Evolutionary conservation across 2,329 filamentous ascomycete genomes (phyloP), one percentile per base, ranked within the genome.

Genomic region (Fusarium kyushuense): DNA sequence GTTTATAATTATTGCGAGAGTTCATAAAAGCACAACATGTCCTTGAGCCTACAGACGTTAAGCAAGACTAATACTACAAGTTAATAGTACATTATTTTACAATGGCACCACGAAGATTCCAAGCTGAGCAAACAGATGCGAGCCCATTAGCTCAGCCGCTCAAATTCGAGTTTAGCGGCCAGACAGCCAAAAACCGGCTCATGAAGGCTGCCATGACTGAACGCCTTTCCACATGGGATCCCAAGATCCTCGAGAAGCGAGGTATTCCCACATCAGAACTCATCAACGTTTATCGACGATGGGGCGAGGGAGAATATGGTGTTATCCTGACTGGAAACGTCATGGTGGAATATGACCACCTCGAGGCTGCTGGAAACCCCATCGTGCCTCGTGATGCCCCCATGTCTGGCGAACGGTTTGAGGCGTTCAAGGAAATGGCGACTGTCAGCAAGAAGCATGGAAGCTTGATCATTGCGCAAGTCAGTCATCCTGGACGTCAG

Each of bases 151-250:
- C 76, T 14, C 68, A 80, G 68, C 83, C 84, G 12, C 77, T 87
- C 46, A 74, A 78, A 19, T 86, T 85, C 64, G 76, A 78, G 27
- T 86, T 86, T 75, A 84, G 84, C 41, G 82, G 84, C 52, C 82
- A 80, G 58, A 85, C 83, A 3, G 88, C 88, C 3, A 84, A 84
- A 41, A 92, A 91, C 74, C 82, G 88, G n/a, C 88, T 91, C 72
- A 76, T 91, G 67, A 92, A 92, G 76, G 87, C 81, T 8, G 86
- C 90, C 41, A 91, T 92, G 89, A 86, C 86, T 3, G 90, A 92
- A 75, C 80, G 84, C 10, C 78, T 91, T 16, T 86, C 87, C 0
- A 87, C 84, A 7, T 92, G 87, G 87, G 82, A 86, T 59, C 79
- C 84, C 9, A 82, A 82, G 25, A 81, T 87, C 57, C 69, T 85